phyloP scores from a whole-genome alignment of 441 rosid species.

The Populus hybrid region DNA sequence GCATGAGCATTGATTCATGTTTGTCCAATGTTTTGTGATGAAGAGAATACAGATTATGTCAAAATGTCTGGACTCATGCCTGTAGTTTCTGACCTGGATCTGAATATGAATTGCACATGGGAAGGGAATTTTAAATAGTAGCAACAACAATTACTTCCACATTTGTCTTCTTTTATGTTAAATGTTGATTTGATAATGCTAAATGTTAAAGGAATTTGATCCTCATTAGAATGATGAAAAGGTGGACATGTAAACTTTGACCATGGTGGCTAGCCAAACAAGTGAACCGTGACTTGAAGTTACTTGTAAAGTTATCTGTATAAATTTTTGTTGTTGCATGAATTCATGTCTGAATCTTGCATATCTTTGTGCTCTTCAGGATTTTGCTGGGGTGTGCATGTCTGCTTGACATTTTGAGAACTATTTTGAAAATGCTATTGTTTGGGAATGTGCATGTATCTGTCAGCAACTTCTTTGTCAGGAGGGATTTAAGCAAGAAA shows the following conservation, averaged over 20 bases:
- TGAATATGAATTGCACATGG: neutral
- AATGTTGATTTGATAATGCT: neutral
- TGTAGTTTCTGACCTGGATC: constrained; percentile 10
- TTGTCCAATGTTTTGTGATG: neutral
- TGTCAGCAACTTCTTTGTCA: neutral
- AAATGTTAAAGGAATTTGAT: neutral
- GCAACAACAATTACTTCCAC: neutral
- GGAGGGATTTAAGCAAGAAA: neutral
- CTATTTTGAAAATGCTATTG: neutral
- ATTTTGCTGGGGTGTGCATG: neutral
- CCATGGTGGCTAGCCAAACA: neutral
- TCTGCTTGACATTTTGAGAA: neutral
- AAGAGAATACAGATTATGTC: neutral
- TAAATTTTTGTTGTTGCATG: neutral
- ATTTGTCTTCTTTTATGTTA: neutral
- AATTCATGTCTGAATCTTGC: neutral
- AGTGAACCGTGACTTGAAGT: neutral
- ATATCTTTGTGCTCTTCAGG: neutral
- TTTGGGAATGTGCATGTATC: neutral
- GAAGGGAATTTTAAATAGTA: neutral
- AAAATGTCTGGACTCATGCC: neutral
- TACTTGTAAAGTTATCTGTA: neutral
- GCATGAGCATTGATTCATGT: neutral
- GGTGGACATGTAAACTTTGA: neutral
- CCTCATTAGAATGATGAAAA: neutral